phyloP scores from a whole-genome alignment of 768 basidiomycete species.

The Hygrocybe coccinea region DNA sequence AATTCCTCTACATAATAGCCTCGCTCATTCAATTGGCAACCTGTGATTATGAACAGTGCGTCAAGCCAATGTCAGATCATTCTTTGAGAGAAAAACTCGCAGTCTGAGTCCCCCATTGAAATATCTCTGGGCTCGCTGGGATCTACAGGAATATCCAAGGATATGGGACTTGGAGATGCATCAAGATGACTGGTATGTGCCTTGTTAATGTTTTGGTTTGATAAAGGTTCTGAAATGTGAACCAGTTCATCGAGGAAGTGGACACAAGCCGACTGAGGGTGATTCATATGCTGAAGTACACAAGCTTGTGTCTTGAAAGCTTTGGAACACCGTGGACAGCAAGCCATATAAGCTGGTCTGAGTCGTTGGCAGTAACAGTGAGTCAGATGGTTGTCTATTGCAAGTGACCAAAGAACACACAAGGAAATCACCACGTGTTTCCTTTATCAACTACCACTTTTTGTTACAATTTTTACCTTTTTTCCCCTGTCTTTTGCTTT shows the following conservation, averaged over 20 bases:
- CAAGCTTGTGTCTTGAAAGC: not conserved
- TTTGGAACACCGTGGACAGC: conserved; percentile 2
- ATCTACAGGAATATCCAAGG: too few species aligned
- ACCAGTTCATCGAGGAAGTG: not conserved
- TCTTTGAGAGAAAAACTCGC: too few species aligned
- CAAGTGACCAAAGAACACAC: too few species aligned
- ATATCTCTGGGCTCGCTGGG: too few species aligned
- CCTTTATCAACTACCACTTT: too few species aligned
- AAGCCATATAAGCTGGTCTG: not conserved
- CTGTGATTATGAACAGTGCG: not conserved
- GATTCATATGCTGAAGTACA: conserved; percentile 1
- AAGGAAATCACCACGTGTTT: too few species aligned
- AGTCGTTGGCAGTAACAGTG: too few species aligned
- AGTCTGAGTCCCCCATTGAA: too few species aligned
- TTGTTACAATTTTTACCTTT: too few species aligned
- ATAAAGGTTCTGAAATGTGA: not conserved
- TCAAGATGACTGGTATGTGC: not conserved
- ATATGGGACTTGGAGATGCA: not conserved
- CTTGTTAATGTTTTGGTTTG: not conserved
- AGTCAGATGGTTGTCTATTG: too few species aligned
- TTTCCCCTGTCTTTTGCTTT: too few species aligned
- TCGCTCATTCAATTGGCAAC: not conserved
- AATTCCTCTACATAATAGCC: not conserved
- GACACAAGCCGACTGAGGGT: not conserved
- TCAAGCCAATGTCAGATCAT: not conserved